Base-by-base conservation (phyloP, 2,329 filamentous ascomycete species). In the Xylariaceae sp. region DNA sequence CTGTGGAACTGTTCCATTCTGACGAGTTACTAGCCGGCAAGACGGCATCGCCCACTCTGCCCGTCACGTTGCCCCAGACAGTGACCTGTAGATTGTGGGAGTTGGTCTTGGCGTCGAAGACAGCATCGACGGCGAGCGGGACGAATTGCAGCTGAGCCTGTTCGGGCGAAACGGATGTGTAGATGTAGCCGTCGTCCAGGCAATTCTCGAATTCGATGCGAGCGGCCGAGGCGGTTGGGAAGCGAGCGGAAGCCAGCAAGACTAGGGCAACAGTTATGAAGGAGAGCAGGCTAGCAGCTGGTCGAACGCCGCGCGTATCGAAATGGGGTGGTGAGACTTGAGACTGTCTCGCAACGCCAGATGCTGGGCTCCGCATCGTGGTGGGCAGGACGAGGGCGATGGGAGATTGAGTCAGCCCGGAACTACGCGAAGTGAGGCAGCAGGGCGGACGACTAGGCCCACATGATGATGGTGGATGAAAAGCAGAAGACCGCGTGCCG, bases 1-100 rank as follows among this genome's bases (percentile, higher is more conserved):
- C 65, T 33, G 77, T 79, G 1, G 75, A 63, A 63, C 94, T 74
- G 2, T 58, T 66, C 88, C 90, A 89, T 42, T 75, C 71, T 0
- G 80, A 68, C 63, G 82, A 78, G 59, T 77, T 68, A 15, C 77
- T 69, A 0, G 80, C 61, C 32, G 89, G 90, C 46, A 90, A 79
- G 2, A 69, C 52, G n/a, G 74, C 71, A 11, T 70, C 64, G 2
- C 75, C 75, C 40, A 79, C 76, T 44, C 85, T 82, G 42, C 94
- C 94, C 9, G 86, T 88, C 30, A 97, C 90, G 68, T 97, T 96
- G 45, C 91, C 92, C 74, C 90, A 97, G 42, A 96, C 80, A 1
- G 84, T 94, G 48, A 96, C 74, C 55, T 81, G 83, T 43, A 99
- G 75, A 38, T 77, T 81, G 63, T 91, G 82, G 44, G 72, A 76